phyloP scores from a whole-genome alignment of 306 rosid genomes.

The Castanopsis chinensis region DNA sequence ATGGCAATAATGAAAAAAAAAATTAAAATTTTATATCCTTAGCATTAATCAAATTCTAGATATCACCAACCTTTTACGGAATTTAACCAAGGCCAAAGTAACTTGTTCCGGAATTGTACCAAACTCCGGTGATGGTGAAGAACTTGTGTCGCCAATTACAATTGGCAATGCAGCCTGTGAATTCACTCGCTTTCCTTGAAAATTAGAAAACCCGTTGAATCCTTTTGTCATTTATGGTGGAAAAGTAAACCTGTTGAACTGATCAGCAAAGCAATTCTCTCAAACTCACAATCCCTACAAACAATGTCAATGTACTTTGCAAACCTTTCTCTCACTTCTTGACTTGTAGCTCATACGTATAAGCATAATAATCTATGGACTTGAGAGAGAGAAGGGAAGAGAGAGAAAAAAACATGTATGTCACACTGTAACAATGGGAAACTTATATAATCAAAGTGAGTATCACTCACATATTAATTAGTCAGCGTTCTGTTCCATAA shows the following conservation, averaged over 20 bases:
- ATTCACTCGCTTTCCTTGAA: conserved; percentile 9
- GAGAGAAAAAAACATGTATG: neutral
- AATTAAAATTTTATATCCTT: too few species aligned
- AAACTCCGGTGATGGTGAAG: conserved; percentile 45
- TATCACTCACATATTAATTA: neutral
- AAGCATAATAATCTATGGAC: neutral
- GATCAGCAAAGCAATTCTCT: neutral
- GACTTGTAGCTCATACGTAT: neutral
- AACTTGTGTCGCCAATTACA: conserved; percentile 21
- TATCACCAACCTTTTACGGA: conserved; percentile 56
- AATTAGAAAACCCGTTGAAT: conserved; percentile 13
- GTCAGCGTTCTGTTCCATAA: neutral
- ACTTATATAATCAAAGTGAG: neutral
- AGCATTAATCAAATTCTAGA: neutral
- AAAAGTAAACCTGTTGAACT: neutral
- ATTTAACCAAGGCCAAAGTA: conserved; percentile 48
- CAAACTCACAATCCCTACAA: neutral
- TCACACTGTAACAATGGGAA: neutral
- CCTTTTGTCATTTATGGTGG: conserved; percentile 60
- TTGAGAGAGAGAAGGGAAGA: neutral
- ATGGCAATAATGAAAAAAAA: too few species aligned
- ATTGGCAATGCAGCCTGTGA: conserved; percentile 20
- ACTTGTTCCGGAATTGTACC: conserved; percentile 41
- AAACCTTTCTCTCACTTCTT: neutral
- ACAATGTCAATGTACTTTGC: neutral